Percentiles rank a stretch among this genome's conserved stretches.
Conservation (phyloP, 176 grass and related monocot species). For the Saccharum spontaneum region DNA sequence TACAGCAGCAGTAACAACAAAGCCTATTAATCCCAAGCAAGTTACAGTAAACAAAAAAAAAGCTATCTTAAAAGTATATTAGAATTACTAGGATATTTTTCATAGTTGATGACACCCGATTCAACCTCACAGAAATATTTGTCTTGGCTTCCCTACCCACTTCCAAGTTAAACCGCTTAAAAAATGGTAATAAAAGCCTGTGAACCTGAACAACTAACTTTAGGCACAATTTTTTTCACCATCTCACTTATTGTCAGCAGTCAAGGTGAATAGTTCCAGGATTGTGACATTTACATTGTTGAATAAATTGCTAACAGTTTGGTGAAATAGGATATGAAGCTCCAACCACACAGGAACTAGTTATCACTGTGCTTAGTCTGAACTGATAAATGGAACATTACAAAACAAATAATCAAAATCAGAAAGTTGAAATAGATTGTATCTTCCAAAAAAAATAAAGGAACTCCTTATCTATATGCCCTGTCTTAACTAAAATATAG, state of each 20-base stretch:
- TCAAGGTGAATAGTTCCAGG: not conserved
- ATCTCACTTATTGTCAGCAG: not conserved
- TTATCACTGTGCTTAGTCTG: not conserved
- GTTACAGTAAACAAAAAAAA: not conserved
- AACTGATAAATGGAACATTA: not conserved
- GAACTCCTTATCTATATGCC: not conserved
- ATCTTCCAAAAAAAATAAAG: not conserved
- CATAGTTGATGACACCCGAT: not conserved
- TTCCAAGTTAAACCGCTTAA: not conserved
- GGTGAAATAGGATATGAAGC: not conserved
- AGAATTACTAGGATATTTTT: not conserved
- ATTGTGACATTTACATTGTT: not conserved
- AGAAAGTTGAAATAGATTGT: not conserved
- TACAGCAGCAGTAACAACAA: not conserved
- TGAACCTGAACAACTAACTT: not conserved
- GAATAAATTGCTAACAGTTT: not conserved
- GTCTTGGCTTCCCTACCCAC: not conserved
- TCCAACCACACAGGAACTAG: not conserved
- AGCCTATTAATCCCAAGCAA: not conserved
- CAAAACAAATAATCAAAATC: not conserved
- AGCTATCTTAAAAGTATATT: not conserved
- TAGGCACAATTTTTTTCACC: not conserved
- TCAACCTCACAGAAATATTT: not conserved
- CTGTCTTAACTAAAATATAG: constrained; percentile 11
- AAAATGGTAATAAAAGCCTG: not conserved